These are phyloP conservation scores for Ehretia macrophylla DNA, from an alignment of 257 asterid species.

Conservation along the genomic window DNA sequence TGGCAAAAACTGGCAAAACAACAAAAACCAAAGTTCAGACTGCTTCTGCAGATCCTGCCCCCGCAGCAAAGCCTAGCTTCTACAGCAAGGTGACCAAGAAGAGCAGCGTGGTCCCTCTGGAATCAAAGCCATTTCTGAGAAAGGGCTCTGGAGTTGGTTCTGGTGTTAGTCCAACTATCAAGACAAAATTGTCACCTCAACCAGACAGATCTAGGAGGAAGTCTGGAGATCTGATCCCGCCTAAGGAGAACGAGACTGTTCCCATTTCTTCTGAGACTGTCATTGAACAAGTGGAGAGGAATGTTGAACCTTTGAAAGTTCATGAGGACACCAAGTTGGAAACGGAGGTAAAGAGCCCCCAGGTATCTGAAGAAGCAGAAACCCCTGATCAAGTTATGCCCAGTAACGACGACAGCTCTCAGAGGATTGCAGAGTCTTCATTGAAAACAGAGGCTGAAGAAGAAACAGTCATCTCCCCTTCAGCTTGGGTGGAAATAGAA, in stretches of 20 bases:
- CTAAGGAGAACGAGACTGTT: constrained; percentile 38
- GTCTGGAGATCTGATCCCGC: constrained; percentile 25
- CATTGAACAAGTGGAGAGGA: constrained; percentile 43
- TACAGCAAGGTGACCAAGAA: constrained; percentile 77
- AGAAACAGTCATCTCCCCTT: constrained; percentile 73
- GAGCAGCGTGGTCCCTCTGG: constrained; percentile 89
- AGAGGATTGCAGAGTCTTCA: constrained; percentile 30
- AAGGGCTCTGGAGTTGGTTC: constrained; percentile 66
- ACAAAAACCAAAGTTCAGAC: constrained; percentile 48
- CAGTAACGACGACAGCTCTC: constrained; percentile 14
- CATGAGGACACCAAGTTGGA: constrained; percentile 22
- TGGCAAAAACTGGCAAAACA: constrained; percentile 43
- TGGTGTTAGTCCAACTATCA: constrained; percentile 39
- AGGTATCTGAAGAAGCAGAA: constrained; percentile 38
- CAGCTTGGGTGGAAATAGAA: constrained; percentile 92
- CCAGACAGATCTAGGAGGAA: constrained; percentile 40
- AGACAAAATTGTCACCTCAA: constrained; percentile 41
- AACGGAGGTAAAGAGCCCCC: constrained; percentile 30
- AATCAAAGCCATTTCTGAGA: constrained; percentile 89
- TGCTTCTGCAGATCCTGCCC: constrained; percentile 41
- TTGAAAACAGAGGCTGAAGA: constrained; percentile 44
- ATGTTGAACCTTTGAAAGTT: constrained; percentile 23
- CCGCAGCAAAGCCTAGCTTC: constrained; percentile 55
- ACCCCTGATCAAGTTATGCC: constrained; percentile 31
- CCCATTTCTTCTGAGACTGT: constrained; percentile 35